Base-by-base conservation (phyloP, 2,329 filamentous ascomycete genomes). In the Grosmannia clavigera region DNA sequence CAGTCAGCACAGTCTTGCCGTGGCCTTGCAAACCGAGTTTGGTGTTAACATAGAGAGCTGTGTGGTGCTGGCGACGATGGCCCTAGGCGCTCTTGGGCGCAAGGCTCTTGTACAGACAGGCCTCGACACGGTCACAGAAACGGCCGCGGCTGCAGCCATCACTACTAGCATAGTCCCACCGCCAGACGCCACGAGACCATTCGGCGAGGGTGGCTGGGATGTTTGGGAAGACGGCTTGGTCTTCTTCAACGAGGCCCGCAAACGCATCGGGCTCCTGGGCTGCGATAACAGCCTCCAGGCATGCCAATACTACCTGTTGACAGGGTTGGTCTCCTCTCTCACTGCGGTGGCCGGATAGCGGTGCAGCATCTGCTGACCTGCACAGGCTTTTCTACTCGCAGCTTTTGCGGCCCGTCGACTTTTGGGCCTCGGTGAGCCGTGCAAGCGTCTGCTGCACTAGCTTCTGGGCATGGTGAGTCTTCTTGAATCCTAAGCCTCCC, bases 191-290 rank as follows among this genome's bases (percentile, higher is more conserved):
- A 19, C 19, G 3, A 7, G 43, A 19, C 29, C 7, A 3, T 53
- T 14, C 22, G 55, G 48, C 16, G 62, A 56, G 22, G 61, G 60
- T 19, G 58, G 50, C 16, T 61, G 62, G 61, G 63, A 63, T 19
- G 57, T 43, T 12, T 61, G 62, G 61, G 63, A 63, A 9, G 58
- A 58, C 19, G 78, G 78, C 0, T 64, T 81, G 48, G 75, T 74
- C 31, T 81, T 81, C 64, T 79, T 81, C 68, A 80, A 81, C 60
- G 78, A 81, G 66, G 77, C 77, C 7, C 74, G 78, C 22, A 75
- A 75, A 60, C 74, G 78, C 5, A 74, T 78, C 61, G 78, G 78
- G 2, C 52, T 64, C 9, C 61, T 65, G 4, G 52, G 46, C 48
- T 54, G 56, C 27, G 64, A 65, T 19, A 62, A 76, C 48, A 74